Conservation (phyloP, 495 filamentous ascomycete genomes). For the Tuber indicum region DNA sequence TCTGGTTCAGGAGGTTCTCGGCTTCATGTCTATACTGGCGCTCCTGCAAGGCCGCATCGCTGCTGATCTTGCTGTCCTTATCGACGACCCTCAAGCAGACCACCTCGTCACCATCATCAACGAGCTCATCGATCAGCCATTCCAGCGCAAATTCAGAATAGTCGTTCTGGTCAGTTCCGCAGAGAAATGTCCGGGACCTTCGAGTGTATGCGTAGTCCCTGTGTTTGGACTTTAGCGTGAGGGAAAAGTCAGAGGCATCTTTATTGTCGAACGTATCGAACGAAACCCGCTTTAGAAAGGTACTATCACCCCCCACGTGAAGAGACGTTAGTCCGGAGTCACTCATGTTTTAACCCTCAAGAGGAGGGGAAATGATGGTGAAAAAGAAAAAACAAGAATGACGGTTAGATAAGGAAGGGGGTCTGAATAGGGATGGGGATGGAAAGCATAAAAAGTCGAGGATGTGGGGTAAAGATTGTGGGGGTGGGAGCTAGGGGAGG, state of each 20-base stretch:
- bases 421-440: too few relatives aligned
- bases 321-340: constrained; percentile 34
- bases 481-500: background rate
- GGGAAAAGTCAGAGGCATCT: constrained; percentile 69
- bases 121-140: constrained; percentile 89
- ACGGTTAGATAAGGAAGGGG: background rate
- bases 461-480: constrained; percentile 6
- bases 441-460: background rate
- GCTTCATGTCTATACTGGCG: constrained; percentile 75
- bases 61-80: constrained; percentile 68
- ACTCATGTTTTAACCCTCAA: constrained; percentile 8
- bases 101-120: constrained; percentile 95
- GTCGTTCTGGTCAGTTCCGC: constrained; percentile 87
- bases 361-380: background rate
- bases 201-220: constrained; percentile 78
- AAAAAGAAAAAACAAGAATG: constrained; percentile 5
- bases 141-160: constrained; percentile 93
- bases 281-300: constrained; percentile 54
- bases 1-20: constrained; percentile 62
- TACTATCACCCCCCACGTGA: constrained; percentile 26
- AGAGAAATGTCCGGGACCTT: constrained; percentile 84
- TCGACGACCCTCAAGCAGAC: constrained; percentile 89
- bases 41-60: constrained; percentile 61
- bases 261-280: constrained; percentile 92
- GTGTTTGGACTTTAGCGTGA: constrained; percentile 83